Percentiles rank a stretch among this genome's conserved stretches.
These are phyloP conservation scores for Penicillium coffeae DNA, from an alignment of 495 filamentous ascomycete species.

Conservation along the genomic window DNA sequence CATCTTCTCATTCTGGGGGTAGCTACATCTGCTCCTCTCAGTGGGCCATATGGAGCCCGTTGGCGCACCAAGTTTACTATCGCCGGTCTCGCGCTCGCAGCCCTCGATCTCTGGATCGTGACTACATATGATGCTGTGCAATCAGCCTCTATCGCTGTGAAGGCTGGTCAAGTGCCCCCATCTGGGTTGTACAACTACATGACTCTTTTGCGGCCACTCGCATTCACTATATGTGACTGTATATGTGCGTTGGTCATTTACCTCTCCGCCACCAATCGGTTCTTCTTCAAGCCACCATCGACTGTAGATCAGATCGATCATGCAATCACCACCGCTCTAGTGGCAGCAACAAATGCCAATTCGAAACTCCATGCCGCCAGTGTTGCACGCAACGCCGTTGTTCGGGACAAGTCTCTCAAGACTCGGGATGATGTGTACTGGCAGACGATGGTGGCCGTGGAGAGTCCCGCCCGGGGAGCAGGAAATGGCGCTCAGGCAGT, in stretches of 20 bases:
- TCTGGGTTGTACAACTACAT: constrained; percentile 63
- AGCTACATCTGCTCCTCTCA: constrained; percentile 51
- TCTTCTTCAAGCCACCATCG: constrained; percentile 50
- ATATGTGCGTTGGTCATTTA: constrained; percentile 62
- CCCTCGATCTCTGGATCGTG: constrained; percentile 60
- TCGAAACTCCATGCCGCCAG: constrained; percentile 52
- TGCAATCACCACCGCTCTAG: constrained; percentile 36
- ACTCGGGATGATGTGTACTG: constrained; percentile 55
- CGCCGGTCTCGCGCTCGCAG: constrained; percentile 53
- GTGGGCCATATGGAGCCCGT: constrained; percentile 51
- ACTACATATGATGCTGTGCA: constrained; percentile 60
- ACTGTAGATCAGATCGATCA: constrained; percentile 44
- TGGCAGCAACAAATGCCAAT: constrained; percentile 40
- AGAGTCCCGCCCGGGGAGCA: constrained; percentile 24
- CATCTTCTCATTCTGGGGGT: constrained; percentile 68
- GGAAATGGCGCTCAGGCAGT: constrained; percentile 19
- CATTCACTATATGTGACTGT: constrained; percentile 58
- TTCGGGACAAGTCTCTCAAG: constrained; percentile 54
- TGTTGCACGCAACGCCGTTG: constrained; percentile 54
- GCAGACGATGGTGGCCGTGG: constrained; percentile 44
- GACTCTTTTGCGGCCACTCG: constrained; percentile 53
- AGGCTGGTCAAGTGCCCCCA: constrained; percentile 32
- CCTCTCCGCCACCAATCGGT: constrained; percentile 71
- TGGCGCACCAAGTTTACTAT: constrained; percentile 73
- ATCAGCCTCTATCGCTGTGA: constrained; percentile 34